Base-by-base conservation (phyloP, 768 basidiomycete genomes). In the Hirschioporus abietinus region DNA sequence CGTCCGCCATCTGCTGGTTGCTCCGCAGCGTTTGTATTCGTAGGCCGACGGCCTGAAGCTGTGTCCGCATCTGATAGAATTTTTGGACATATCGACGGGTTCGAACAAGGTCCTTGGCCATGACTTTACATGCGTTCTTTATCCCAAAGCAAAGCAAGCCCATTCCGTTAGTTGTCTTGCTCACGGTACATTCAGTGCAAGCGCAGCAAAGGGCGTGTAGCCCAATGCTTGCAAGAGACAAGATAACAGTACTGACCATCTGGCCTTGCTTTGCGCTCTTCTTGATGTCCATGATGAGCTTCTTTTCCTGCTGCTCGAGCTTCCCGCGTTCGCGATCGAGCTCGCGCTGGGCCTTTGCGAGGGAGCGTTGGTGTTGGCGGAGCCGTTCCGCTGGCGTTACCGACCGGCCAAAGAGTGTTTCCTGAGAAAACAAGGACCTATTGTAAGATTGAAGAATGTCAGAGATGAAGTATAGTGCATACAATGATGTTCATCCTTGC, bases 1-100 rank as follows among this genome's bases (percentile, higher is more conserved):
- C 97, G 65, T 96, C 94, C 0, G 96, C 96, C 97, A 99, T 99
- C 79, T 96, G 94, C 76, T 99, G 95, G 75, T 99, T 99, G 75
- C 93, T 96, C 74, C 97, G 82, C 67, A 99, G 82, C 7, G 95
- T 95, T 77, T 99, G 97, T 83, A 99, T 96, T 69, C 97, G 85
- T 66, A 99, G 82, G 12, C 91, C 88, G 58, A 99, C 93, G 7
- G 96, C 97, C 77, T 99, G 97, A 1, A 99, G 84, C 75, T 99
- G 97, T 1, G 97, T 99, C 66, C 93, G 87, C 96, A 99, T 99
- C 75, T 96, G 94, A 75, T 97, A 93, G 82, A 99, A 99, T 77
- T 98, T 99, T 79, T 98, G 95, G 26, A 95, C 83, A 75, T 99
- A 99, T 73, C 92, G 87, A 63, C 97, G 85, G 12, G 96, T 99